Base-by-base conservation (phyloP, 352 stramenopile species). In the Globisporangium perplexum region DNA sequence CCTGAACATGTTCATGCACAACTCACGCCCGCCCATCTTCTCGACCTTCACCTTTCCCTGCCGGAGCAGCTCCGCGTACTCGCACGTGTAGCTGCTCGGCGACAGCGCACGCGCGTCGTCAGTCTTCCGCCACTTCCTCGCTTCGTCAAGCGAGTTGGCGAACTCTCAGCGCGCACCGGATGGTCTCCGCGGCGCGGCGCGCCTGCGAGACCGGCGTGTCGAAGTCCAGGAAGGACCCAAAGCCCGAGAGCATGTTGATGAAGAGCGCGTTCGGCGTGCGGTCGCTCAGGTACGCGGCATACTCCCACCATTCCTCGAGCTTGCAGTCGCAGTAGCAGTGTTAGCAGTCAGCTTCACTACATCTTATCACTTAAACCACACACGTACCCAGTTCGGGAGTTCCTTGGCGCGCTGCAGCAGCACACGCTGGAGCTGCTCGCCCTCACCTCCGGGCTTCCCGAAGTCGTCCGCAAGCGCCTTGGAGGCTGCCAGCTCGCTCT, bases 181-280 rank as follows among this genome's bases (percentile, higher is more conserved):
- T 74, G 4, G 71, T 88, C 58, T 86, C 76, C 5, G 75, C 74
- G 15, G 77, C 72, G 48, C 75, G 68, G 53, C 74, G 73, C 4
- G 72, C 67, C 54, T 80, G 72, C 11, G 78, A 80, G 3, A 82
- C 69, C 22, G 79, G 74, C 15, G 76, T 68, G 23, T 86, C 83
- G 24, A 90, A 90, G 57, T 97, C 90, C 55, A 96, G 77, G 18
- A 85, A 84, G 44, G 97, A 96, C n/a, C 97, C 88, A 61, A 98
- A 97, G 63, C 96, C 97, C 56, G 97, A 98, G 28, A 90, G 87
- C 64, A 98, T 96, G 64, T 97, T 98, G 57, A 98, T 84, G 38
- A 95, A 93, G 26, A 97, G 68, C 1, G 88, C 87, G 64, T 97
- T 96, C 54, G 94, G 65, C 44, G 78, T 83, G 18, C 71, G 75